Evolutionary conservation across 2,329 filamentous ascomycete species (phyloP).

Genomic region (Aureobasidium sp.): DNA sequence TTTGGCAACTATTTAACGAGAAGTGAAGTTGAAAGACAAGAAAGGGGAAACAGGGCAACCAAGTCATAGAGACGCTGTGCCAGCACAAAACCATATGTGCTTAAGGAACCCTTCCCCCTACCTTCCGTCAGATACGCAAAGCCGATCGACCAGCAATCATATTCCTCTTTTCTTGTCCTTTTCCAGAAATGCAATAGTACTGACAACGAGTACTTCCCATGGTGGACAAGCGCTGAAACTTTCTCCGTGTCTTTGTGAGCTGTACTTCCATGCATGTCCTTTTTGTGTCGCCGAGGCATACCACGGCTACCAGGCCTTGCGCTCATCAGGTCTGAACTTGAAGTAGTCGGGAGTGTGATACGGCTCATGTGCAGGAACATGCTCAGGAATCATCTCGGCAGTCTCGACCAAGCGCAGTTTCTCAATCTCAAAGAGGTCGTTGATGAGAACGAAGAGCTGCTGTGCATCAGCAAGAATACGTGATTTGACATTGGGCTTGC

Average conservation of each 20-base stretch:
- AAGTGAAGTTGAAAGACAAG: not conserved
- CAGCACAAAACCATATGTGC: not conserved
- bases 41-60: not conserved
- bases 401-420: conserved; percentile 5
- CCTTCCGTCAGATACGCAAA: not conserved
- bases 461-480: not conserved
- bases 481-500: not conserved
- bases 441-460: conserved; percentile 12
- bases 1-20: not conserved
- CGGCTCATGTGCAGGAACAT: not conserved
- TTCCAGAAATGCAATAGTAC: not conserved
- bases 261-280: not conserved
- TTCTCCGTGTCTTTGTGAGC: not conserved
- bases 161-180: not conserved
- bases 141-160: not conserved
- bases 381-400: not conserved
- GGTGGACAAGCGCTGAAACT: not conserved
- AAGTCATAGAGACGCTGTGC: not conserved
- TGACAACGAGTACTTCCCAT: not conserved
- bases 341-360: conserved; percentile 5
- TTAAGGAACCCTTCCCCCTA: not conserved
- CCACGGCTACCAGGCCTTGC: not conserved
- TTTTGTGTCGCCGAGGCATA: not conserved
- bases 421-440: conserved; percentile 1
- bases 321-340: conserved; percentile 9